Evolutionary conservation across 345 rosid species (phyloP).

Genomic region (Litchi chinensis): DNA sequence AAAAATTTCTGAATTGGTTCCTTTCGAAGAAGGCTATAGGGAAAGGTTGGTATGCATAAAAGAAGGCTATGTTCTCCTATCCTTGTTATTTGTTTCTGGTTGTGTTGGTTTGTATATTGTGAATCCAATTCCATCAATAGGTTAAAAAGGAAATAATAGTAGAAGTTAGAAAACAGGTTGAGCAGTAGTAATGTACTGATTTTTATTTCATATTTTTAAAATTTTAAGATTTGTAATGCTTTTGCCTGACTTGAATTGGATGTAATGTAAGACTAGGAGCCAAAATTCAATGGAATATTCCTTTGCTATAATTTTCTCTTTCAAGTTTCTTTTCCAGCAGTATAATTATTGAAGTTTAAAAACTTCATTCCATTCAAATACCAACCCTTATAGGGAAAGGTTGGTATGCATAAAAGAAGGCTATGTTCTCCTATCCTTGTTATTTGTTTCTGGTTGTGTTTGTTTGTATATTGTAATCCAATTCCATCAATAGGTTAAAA

Average conservation of each 20-base stretch:
- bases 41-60: not conserved
- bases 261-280: not conserved
- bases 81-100: slow-evolving; percentile 11
- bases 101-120: slow-evolving; percentile 24
- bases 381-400: not conserved
- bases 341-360: too few species aligned
- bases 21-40: not conserved
- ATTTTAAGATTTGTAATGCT: not conserved
- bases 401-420: slow-evolving; percentile 15
- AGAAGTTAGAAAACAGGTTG: not conserved
- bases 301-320: too few species aligned
- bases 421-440: slow-evolving; percentile 19
- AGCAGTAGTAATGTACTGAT: not conserved
- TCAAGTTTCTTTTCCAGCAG: too few species aligned
- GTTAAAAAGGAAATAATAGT: not conserved
- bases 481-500: not conserved
- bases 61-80: slow-evolving; percentile 24
- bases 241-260: not conserved
- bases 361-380: too few species aligned
- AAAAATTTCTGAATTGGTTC: slow-evolving; percentile 11
- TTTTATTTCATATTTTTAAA: not conserved
- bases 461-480: slow-evolving; percentile 22
- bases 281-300: not conserved
- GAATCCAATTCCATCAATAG: not conserved
- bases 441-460: slow-evolving; percentile 16